phyloP scores from a whole-genome alignment of 1,284 basidiomycete species.

The Boletus nobilissimus region DNA sequence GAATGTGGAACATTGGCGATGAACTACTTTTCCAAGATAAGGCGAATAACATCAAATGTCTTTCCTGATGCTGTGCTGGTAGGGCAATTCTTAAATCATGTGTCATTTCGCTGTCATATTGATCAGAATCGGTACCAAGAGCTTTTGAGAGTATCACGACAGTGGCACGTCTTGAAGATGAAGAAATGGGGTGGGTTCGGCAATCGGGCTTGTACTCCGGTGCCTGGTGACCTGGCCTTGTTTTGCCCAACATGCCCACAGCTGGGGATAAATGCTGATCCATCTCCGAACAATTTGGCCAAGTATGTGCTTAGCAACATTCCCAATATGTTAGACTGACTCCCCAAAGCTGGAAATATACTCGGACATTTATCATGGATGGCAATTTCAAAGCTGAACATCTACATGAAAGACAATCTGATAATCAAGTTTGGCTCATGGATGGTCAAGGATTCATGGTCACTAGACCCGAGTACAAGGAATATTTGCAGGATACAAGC shows the following conservation, averaged over 20 bases:
- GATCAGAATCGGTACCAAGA: no score
- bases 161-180: no score
- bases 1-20: background rate
- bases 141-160: no score
- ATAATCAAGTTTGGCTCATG: background rate
- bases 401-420: background rate
- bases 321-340: background rate
- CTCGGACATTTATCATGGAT: background rate
- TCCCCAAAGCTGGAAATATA: background rate
- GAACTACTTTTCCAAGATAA: no score
- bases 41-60: no score
- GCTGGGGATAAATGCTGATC: background rate
- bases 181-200: background rate
- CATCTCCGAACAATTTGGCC: background rate
- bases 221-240: background rate
- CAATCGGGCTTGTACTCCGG: no score
- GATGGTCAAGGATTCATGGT: background rate
- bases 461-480: background rate
- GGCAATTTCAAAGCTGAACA: background rate
- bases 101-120: no score
- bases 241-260: background rate
- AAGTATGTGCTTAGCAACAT: no score
- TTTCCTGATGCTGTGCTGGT: no score
- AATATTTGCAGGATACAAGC: background rate
- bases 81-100: no score